Evolutionary conservation across 2,329 filamentous ascomycete species (phyloP).

Genomic region (Arthroderma uncinatum): DNA sequence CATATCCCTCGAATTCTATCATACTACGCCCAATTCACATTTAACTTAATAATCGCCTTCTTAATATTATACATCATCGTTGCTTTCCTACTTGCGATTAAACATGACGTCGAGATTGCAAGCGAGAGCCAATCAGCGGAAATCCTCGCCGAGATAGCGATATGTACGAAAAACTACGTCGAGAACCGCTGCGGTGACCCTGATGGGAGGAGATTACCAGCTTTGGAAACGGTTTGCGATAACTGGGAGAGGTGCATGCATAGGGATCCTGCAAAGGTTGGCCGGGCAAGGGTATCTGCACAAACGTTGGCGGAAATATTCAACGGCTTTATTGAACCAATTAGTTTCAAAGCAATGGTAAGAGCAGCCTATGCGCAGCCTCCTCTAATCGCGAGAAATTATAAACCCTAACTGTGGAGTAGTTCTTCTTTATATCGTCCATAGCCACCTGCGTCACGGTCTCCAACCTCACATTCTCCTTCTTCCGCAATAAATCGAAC

Average conservation of each 20-base stretch:
- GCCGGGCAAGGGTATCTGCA: slow-evolving; percentile 67
- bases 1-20: slow-evolving; percentile 55
- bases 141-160: slow-evolving; percentile 60
- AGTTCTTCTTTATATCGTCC: slow-evolving; percentile 31
- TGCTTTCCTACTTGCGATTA: slow-evolving; percentile 57
- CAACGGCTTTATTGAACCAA: slow-evolving; percentile 83
- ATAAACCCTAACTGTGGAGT: slow-evolving; percentile 15
- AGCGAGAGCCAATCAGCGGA: slow-evolving; percentile 56
- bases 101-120: slow-evolving; percentile 62
- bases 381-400: neutral
- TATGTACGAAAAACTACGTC: slow-evolving; percentile 61
- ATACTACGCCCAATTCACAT: slow-evolving; percentile 52
- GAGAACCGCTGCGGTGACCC: slow-evolving; percentile 63
- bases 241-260: slow-evolving; percentile 84
- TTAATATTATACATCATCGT: slow-evolving; percentile 54
- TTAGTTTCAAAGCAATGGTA: slow-evolving; percentile 73
- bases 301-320: slow-evolving; percentile 86
- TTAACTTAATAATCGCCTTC: slow-evolving; percentile 41
- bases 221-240: slow-evolving; percentile 60
- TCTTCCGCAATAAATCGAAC: slow-evolving; percentile 38
- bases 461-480: slow-evolving; percentile 50
- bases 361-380: slow-evolving; percentile 15
- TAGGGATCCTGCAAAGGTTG: slow-evolving; percentile 65
- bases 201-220: slow-evolving; percentile 50
- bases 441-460: slow-evolving; percentile 43